Base-by-base conservation (phyloP, 176 grass and related monocot genomes). In the Urochloa ruziziensis region DNA sequence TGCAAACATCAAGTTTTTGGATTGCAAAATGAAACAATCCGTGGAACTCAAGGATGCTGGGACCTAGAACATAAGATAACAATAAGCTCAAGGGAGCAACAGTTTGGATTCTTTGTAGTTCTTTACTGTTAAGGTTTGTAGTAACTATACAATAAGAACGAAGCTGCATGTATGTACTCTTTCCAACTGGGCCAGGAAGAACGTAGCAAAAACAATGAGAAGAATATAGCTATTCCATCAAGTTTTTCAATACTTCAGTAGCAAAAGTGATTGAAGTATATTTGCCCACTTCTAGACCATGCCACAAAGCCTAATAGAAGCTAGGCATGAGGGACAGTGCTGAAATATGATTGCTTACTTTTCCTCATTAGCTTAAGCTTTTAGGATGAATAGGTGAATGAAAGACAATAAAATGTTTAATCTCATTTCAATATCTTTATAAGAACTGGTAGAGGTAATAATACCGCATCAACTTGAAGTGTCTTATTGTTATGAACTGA, bases 381-480 rank as follows among this genome's bases (percentile, higher is more conserved):
- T 39, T 3, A 49, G 14, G 32, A 28, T 25, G 32, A 29, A 4
- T 35, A 24, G 33, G 32, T 39, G 62, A 80, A 25, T 79, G 42
- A 33, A 49, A 79, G 5, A 35, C 14, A 79, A 48, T n/a, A 14
- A 23, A 24, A 5, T 13, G 14, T 43, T 70, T 32, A 16, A 62
- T 60, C 15, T 29, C 19, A 30, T 62, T 74, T 72, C 29, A 37
- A 37, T 75, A 85, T 79, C 10, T 49, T 73, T 15, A 46, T 34
- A 86, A 67, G 58, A n/a, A 57, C 37, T 61, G 5, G 27, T 78
- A 73, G 19, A 87, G 16, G 42, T 68, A 42, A 80, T 63, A 62
- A 68, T 98, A 98, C 96, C 89, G 87, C 51, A 74, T 95, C 89
- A 85, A 96, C 93, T 95, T 98, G 96, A 88, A 95, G 56, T 82